phyloP scores from a whole-genome alignment of 345 rosid species.

The Eucalyptus marginata region DNA sequence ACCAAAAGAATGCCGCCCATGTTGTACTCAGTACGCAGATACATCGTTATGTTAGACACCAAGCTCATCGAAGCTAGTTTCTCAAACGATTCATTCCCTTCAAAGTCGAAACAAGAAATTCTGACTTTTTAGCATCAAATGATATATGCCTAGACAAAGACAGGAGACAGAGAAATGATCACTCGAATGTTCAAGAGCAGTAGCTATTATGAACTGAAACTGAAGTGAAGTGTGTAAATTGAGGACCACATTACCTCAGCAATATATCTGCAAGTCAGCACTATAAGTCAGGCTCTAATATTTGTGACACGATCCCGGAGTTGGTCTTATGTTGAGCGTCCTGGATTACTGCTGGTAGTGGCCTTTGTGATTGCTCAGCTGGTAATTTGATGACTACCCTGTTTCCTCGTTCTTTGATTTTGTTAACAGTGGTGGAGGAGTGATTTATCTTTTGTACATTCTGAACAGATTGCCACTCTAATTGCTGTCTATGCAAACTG shows the following conservation, averaged over 20 bases:
- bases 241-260: neutral
- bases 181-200: neutral
- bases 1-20: conserved; percentile 44
- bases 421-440: no score
- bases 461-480: no score
- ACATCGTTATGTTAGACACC: conserved; percentile 38
- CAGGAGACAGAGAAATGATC: neutral
- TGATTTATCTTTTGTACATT: no score
- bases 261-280: no score
- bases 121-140: neutral
- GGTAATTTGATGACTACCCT: no score
- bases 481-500: no score
- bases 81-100: conserved; percentile 68
- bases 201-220: neutral
- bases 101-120: neutral
- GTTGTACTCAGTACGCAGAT: conserved; percentile 37
- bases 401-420: no score
- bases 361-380: no score
- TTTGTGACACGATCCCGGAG: no score
- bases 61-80: conserved; percentile 67
- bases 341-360: no score
- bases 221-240: neutral
- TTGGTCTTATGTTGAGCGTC: no score
- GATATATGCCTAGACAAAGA: neutral
- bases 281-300: no score